These are phyloP conservation scores for Nitzschia sp. DNA, from an alignment of 108 stramenopile species.

Conservation along the genomic window DNA sequence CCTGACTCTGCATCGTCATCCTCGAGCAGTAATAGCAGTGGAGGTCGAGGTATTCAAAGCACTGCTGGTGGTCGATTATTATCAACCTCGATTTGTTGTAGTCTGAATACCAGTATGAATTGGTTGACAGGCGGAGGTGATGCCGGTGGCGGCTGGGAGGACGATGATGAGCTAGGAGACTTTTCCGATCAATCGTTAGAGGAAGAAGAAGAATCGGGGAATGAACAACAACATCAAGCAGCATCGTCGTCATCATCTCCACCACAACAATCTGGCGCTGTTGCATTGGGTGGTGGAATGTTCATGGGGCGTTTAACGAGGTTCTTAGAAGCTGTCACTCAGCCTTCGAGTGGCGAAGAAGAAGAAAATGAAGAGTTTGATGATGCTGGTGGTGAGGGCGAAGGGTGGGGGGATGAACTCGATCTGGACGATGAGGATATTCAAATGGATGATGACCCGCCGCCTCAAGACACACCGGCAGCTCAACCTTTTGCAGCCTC, in stretches of 20 bases:
- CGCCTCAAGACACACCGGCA: not conserved
- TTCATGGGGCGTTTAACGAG: constrained; percentile 41
- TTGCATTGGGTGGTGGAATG: constrained; percentile 14
- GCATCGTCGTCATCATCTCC: constrained; percentile 4
- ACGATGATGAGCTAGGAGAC: constrained; percentile 15
- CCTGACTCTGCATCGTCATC: too few species aligned
- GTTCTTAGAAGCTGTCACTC: constrained; percentile 33
- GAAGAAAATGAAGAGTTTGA: constrained; percentile 16
- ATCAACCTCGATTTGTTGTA: too few species aligned
- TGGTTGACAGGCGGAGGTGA: constrained; percentile 1
- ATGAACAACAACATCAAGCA: not conserved
- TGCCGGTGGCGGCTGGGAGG: constrained; percentile 16
- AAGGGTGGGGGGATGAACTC: not conserved
- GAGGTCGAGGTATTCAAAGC: too few species aligned
- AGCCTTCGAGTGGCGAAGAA: constrained; percentile 8
- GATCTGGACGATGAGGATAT: constrained; percentile 3
- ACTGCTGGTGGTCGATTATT: too few species aligned
- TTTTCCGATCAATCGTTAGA: not conserved
- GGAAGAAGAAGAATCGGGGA: constrained; percentile 10
- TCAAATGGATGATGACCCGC: not conserved
- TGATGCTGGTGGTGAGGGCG: not conserved
- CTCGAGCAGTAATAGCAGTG: too few species aligned
- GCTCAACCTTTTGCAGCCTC: not conserved
- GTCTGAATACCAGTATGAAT: not conserved
- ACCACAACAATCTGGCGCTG: not conserved